phyloP scores from a whole-genome alignment of 768 basidiomycete genomes.

The Psilocybe tampanensis region DNA sequence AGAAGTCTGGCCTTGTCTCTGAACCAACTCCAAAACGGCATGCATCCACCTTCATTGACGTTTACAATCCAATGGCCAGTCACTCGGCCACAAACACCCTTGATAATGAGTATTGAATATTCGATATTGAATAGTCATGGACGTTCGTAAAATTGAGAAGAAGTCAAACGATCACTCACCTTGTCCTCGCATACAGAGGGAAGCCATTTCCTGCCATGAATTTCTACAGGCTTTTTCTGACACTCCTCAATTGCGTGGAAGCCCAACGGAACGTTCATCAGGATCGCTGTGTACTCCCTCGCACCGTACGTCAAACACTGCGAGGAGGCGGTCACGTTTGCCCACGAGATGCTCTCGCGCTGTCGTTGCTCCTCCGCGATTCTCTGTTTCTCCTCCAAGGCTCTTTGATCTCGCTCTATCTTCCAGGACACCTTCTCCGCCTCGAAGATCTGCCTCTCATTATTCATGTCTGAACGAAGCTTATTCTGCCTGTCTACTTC shows the following conservation, averaged over 20 bases:
- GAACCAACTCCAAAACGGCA: conserved; percentile 12
- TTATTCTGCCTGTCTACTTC: too few species aligned
- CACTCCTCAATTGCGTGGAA: conserved; percentile 19
- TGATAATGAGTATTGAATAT: too few species aligned
- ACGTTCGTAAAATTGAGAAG: background rate
- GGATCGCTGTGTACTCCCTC: conserved; percentile 19
- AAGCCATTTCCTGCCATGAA: conserved; percentile 14
- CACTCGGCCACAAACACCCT: conserved; percentile 18
- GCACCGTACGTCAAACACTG: conserved; percentile 18
- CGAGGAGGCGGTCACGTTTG: background rate
- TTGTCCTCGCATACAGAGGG: conserved; percentile 15
- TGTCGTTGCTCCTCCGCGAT: conserved; percentile 10
- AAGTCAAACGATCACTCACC: background rate
- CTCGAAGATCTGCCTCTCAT: too few species aligned
- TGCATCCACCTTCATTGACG: conserved; percentile 15
- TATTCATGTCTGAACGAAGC: too few species aligned
- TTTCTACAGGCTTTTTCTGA: conserved; percentile 5
- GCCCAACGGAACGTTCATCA: conserved; percentile 15
- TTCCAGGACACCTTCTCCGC: too few species aligned
- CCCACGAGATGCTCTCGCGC: conserved; percentile 14
- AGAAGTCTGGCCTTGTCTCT: conserved; percentile 18
- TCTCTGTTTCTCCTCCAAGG: background rate
- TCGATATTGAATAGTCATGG: too few species aligned
- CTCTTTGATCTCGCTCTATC: background rate
- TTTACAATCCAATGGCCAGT: conserved; percentile 20